Evolutionary conservation across 2,329 filamentous ascomycete genomes (phyloP), one percentile per base, ranked within the genome.

Genomic region (Fusarium vanettenii): DNA sequence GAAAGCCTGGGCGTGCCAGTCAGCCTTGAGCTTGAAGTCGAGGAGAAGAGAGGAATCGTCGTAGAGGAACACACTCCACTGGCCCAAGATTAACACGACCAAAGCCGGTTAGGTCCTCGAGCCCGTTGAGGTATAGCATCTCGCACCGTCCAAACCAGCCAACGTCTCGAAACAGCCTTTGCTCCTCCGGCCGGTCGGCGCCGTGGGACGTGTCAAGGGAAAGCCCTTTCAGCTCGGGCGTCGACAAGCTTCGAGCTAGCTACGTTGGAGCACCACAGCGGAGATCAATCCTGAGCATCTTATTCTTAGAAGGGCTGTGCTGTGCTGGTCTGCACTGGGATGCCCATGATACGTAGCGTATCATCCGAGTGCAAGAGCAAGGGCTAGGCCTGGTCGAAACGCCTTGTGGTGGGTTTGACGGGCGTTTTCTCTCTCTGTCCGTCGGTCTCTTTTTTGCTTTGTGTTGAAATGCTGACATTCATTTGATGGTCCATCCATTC

Each of bases 221-320:
- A 64, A 18, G 18, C 29, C 45, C 45, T 22, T 56, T 69, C 71
- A 72, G 64, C 71, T 61, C 50, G 63, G 65, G 72, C 41, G 56
- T 52, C 63, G 50, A 65, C 61, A 70, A 71, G 66, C 13, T 64
- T 67, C 55, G 69, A 60, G 41, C 72, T 75, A 75, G 69, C 37
- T 60, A 70, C 57, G 64, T 59, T 73, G 61, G 69, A 67, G 43
- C 60, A 74, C 62, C 72, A 73, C 22, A 52, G 72, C 63, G 69
- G 75, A 60, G 43, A 52, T 60, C 71, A 41, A 68, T 72, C 60
- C 60, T 29, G 33, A 55, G 31, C 22, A 63, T 63, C 33, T 52
- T 50, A 63, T 75, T 75, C 52, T 75, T 72, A 66, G 64, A 61
- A 48, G 35, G 55, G 52, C 59, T 57, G 50, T 48, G 18, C 31